A percentile compares a stretch with the other conserved stretches of the same genome.
These are phyloP conservation scores for Acanthamoeba lenticulata DNA, from an alignment of 208 protist species.

Conservation along the genomic window DNA sequence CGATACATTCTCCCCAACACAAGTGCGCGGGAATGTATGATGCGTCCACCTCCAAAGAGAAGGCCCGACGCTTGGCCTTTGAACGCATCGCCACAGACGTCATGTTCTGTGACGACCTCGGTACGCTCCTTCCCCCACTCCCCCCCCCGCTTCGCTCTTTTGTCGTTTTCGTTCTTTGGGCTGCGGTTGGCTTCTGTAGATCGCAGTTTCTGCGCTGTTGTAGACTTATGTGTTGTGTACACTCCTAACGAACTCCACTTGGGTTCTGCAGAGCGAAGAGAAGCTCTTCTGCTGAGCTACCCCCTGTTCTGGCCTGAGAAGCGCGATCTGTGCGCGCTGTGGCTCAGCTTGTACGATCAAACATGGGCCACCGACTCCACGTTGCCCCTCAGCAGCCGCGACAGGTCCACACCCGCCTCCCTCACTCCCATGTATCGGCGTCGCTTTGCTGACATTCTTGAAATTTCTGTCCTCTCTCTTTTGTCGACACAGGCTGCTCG, in stretches of 20 bases:
- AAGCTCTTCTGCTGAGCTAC: conserved; percentile 28
- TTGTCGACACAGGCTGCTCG: not conserved
- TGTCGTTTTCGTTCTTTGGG: not conserved
- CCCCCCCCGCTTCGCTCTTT: too few relatives aligned
- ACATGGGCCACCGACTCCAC: not conserved
- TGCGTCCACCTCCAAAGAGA: not conserved
- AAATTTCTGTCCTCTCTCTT: not conserved
- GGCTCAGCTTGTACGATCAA: conserved; percentile 27
- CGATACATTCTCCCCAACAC: not conserved
- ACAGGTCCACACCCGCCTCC: not conserved
- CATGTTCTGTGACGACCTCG: not conserved
- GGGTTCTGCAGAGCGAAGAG: not conserved
- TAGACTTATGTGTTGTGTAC: not conserved
- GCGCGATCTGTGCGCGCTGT: not conserved
- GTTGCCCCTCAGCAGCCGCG: not conserved
- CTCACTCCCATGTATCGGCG: too few relatives aligned
- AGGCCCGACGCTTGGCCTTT: not conserved
- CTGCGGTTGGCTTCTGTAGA: too few relatives aligned
- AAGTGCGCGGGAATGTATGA: not conserved
- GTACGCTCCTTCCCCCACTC: not conserved
- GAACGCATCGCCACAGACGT: not conserved
- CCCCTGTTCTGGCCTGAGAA: not conserved
- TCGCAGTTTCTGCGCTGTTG: not conserved
- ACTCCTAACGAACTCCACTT: not conserved
- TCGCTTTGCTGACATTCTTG: not conserved